phyloP scores from a whole-genome alignment of 768 basidiomycete genomes.

The Podaxis sp. region DNA sequence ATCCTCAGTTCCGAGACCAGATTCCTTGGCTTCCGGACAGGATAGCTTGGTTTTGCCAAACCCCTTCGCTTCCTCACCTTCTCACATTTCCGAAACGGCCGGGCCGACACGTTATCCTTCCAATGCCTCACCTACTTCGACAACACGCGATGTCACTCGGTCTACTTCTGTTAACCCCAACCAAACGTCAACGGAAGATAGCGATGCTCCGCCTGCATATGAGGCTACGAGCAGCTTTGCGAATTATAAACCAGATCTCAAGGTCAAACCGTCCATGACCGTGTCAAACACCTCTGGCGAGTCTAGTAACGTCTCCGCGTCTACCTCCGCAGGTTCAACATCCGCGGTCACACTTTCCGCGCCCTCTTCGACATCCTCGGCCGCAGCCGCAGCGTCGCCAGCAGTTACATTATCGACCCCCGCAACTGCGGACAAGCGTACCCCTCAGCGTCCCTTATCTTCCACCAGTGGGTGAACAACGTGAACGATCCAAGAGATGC shows the following conservation, averaged over 20 bases:
- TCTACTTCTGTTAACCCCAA: not conserved
- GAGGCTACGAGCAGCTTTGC: not conserved
- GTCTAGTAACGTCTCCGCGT: not conserved
- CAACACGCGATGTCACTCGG: not conserved
- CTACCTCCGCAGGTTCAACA: not conserved
- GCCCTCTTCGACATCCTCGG: not conserved
- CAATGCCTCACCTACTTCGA: not conserved
- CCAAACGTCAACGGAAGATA: not conserved
- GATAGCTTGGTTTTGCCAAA: not conserved
- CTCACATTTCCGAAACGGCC: not conserved
- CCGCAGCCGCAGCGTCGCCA: not conserved
- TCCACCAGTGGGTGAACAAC: slow-evolving; percentile 3
- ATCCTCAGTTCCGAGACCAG: not conserved
- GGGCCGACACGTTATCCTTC: not conserved
- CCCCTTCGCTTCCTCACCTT: not conserved
- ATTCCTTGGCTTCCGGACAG: not conserved
- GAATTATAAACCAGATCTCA: not conserved
- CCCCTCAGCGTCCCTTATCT: not conserved
- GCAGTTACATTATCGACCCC: not conserved
- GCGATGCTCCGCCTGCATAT: slow-evolving; percentile 4
- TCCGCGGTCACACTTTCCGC: not conserved
- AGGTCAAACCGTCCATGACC: not conserved
- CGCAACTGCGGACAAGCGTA: not conserved
- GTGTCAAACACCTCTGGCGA: not conserved
- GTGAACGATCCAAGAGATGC: not conserved